Conservation (phyloP, 495 filamentous ascomycete species). For the Tetracladium marchalianum region DNA sequence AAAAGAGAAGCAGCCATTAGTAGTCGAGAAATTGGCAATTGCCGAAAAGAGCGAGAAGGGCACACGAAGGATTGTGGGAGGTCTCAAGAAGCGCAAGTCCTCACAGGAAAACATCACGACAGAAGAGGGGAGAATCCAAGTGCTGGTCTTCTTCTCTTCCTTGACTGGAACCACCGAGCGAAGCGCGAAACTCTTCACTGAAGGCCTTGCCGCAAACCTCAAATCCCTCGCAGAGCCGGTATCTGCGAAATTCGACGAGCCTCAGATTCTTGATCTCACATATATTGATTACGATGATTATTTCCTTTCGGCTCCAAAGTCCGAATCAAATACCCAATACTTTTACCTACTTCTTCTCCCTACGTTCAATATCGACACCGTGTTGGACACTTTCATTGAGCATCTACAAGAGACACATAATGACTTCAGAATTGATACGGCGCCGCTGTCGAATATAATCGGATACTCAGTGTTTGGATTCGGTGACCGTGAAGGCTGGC, state of each 20-base stretch:
- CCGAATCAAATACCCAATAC: slow-evolving; percentile 34
- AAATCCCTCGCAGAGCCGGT: slow-evolving; percentile 11
- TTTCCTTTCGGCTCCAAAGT: slow-evolving; percentile 58
- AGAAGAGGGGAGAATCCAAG: slow-evolving; percentile 47
- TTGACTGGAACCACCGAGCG: slow-evolving; percentile 71
- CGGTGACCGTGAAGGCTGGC: slow-evolving; percentile 86
- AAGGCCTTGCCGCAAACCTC: slow-evolving; percentile 35
- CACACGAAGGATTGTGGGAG: slow-evolving; percentile 41
- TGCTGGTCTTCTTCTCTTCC: slow-evolving; percentile 80
- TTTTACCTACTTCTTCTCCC: slow-evolving; percentile 80
- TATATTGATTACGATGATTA: slow-evolving; percentile 86
- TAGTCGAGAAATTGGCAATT: slow-evolving; percentile 10
- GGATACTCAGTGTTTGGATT: slow-evolving; percentile 93
- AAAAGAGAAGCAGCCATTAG: slow-evolving; percentile 7
- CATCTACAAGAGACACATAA: slow-evolving; percentile 86
- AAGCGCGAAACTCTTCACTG: slow-evolving; percentile 46
- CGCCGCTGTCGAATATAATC: slow-evolving; percentile 61
- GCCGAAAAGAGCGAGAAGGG: slow-evolving; percentile 12
- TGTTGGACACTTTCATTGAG: slow-evolving; percentile 69
- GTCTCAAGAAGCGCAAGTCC: slow-evolving; percentile 23
- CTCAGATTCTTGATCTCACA: slow-evolving; percentile 68
- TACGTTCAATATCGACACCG: slow-evolving; percentile 85
- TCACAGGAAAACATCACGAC: slow-evolving; percentile 16
- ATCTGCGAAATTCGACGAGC: slow-evolving; percentile 36
- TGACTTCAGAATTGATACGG: slow-evolving; percentile 91